Conservation (phyloP, 2,329 filamentous ascomycete species). For the Didymella exigua region DNA sequence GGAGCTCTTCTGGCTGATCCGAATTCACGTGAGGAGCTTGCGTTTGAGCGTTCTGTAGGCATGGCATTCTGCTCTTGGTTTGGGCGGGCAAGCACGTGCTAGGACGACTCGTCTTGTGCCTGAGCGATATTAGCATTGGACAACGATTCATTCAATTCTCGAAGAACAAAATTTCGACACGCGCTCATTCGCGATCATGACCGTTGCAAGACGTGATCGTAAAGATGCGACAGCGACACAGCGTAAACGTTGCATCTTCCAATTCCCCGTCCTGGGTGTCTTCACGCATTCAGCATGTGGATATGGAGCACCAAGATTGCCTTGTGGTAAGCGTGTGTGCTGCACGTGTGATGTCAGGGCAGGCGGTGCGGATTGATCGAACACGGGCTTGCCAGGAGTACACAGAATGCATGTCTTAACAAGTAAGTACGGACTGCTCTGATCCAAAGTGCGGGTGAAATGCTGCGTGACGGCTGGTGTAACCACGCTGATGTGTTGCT, state of each 20-base stretch:
- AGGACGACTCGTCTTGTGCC: neutral
- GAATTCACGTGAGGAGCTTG: neutral
- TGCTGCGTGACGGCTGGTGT: neutral
- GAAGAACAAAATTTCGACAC: no score
- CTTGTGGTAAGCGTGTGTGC: no score
- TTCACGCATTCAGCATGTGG: no score
- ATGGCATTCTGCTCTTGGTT: neutral
- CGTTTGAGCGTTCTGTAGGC: slow-evolving; percentile 6
- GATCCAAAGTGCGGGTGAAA: neutral
- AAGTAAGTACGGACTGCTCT: neutral
- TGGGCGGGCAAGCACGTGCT: neutral
- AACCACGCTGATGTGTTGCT: neutral
- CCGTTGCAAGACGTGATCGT: no score
- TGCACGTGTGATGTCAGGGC: no score
- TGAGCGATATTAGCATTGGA: slow-evolving; percentile 2
- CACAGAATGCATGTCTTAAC: neutral
- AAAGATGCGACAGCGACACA: no score
- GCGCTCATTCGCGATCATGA: no score
- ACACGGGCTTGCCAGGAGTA: neutral
- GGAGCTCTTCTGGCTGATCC: neutral
- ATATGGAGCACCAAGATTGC: no score
- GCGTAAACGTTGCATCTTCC: no score
- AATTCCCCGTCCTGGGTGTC: no score
- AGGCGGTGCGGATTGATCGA: neutral
- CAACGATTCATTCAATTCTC: no score